Percentiles rank a stretch among this genome's conserved stretches.
Conservation (phyloP, 306 rosid genomes). For the Acacia confusa region DNA sequence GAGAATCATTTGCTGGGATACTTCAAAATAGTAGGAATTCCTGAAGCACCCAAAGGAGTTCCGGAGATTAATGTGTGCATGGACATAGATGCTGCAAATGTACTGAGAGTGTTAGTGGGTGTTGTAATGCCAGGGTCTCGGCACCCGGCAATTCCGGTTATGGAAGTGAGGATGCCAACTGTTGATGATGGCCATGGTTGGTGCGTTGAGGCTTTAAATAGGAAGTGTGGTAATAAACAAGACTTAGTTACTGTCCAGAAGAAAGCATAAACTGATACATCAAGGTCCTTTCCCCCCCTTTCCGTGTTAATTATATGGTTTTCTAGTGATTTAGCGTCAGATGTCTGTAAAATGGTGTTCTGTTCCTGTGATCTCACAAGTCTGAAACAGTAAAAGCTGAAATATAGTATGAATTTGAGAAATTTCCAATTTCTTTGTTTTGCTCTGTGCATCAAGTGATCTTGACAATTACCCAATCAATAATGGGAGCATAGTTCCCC, state of each 20-base stretch:
- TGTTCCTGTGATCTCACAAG: neutral
- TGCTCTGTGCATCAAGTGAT: no score
- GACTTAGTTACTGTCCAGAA: slow-evolving; percentile 61
- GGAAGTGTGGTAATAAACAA: slow-evolving; percentile 54
- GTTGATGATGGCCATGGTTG: slow-evolving; percentile 88
- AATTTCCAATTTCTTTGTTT: no score
- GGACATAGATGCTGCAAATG: slow-evolving; percentile 76
- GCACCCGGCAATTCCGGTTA: slow-evolving; percentile 51
- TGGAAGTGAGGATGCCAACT: slow-evolving; percentile 89
- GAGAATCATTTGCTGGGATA: slow-evolving; percentile 79
- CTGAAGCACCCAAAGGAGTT: slow-evolving; percentile 63
- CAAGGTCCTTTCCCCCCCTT: neutral
- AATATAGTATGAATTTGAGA: no score
- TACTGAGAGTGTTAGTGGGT: slow-evolving; percentile 64
- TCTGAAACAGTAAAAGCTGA: neutral
- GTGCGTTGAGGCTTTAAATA: slow-evolving; percentile 75
- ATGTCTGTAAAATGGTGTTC: slow-evolving; percentile 13
- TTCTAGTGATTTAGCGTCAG: slow-evolving; percentile 20
- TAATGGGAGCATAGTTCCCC: slow-evolving; percentile 85
- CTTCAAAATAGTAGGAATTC: slow-evolving; percentile 78
- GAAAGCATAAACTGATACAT: slow-evolving; percentile 39
- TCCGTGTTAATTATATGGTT: neutral
- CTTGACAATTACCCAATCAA: slow-evolving; percentile 63
- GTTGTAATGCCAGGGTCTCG: slow-evolving; percentile 62
- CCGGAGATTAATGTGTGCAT: slow-evolving; percentile 74